phyloP scores from a whole-genome alignment of 2,329 filamentous ascomycete genomes.

The Aureobasidium musti region DNA sequence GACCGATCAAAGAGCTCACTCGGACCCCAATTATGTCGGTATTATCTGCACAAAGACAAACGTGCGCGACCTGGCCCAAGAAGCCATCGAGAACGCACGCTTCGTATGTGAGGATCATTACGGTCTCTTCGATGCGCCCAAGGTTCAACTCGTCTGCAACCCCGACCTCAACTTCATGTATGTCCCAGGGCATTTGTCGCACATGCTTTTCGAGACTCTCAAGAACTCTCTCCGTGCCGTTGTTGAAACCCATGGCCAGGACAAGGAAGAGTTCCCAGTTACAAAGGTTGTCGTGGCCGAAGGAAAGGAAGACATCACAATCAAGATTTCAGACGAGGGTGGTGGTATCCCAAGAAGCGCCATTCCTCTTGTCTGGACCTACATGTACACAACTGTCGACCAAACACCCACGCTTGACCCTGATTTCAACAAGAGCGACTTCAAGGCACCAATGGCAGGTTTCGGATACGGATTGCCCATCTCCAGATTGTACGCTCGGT shows the following conservation, averaged over 20 bases:
- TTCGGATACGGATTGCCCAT: constrained; percentile 98
- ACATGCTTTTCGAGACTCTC: constrained; percentile 99
- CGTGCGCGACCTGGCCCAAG: constrained; percentile 88
- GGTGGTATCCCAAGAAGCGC: constrained; percentile 90
- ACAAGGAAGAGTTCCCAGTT: constrained; percentile 93
- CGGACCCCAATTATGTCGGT: constrained; percentile 91
- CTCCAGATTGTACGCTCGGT: constrained; percentile 87
- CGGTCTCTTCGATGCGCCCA: constrained; percentile 92
- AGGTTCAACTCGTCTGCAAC: constrained; percentile 94
- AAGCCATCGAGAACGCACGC: constrained; percentile 97
- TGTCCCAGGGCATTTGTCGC: constrained; percentile 94
- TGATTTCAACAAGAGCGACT: constrained; percentile 98
- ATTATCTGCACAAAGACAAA: constrained; percentile 99
- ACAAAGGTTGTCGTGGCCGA: constrained; percentile 98
- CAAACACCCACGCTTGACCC: constrained; percentile 92
- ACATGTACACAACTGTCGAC: constrained; percentile 99
- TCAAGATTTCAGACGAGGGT: constrained; percentile 96
- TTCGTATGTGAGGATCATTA: constrained; percentile 99
- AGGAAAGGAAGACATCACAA: constrained; percentile 97
- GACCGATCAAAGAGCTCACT: constrained; percentile 86
- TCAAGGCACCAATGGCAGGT: constrained; percentile 98
- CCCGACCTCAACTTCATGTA: constrained; percentile 98
- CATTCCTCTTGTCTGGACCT: constrained; percentile 98
- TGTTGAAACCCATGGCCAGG: constrained; percentile 90
- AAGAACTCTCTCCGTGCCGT: constrained; percentile 98